These are phyloP conservation scores for Colletotrichum truncatum DNA, from an alignment of 2,329 filamentous ascomycete species.

Conservation along the genomic window DNA sequence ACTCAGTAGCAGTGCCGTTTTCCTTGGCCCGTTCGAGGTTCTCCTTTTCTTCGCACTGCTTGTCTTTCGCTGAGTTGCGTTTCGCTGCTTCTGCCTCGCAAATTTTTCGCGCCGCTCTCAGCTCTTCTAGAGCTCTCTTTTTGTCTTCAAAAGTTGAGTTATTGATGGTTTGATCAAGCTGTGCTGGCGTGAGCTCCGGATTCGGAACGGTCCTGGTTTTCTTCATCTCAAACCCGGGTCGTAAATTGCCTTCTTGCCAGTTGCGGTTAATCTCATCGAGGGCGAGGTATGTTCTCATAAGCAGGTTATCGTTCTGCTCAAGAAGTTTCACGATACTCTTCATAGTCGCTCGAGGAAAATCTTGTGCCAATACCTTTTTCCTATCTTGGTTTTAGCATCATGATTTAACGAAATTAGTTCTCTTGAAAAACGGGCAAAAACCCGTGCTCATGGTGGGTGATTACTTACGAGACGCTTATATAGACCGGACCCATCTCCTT, in stretches of 20 bases:
- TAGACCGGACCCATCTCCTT: not conserved
- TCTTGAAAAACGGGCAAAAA: too few relatives aligned
- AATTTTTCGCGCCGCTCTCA: slow-evolving; percentile 45
- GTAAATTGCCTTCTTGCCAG: not conserved
- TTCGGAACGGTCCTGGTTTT: slow-evolving; percentile 34
- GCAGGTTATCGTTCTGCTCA: slow-evolving; percentile 33
- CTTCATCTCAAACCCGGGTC: slow-evolving; percentile 39
- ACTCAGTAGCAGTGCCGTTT: slow-evolving; percentile 69
- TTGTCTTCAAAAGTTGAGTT: slow-evolving; percentile 18
- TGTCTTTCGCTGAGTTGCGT: slow-evolving; percentile 34
- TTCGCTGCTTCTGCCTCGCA: slow-evolving; percentile 35
- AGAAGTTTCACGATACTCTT: slow-evolving; percentile 37
- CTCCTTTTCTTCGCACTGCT: slow-evolving; percentile 45
- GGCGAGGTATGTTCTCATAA: slow-evolving; percentile 46
- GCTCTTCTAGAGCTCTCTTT: slow-evolving; percentile 48
- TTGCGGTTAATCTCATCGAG: slow-evolving; percentile 37
- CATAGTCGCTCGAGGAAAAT: slow-evolving; percentile 43
- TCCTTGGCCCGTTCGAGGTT: slow-evolving; percentile 53
- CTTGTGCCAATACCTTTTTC: slow-evolving; percentile 41
- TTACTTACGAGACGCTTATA: slow-evolving; percentile 17
- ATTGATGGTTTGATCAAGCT: slow-evolving; percentile 34
- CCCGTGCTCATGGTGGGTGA: not conserved
- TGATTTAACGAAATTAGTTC: too few relatives aligned
- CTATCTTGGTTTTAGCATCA: not conserved
- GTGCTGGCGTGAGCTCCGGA: slow-evolving; percentile 30